Evolutionary conservation across 2,329 filamentous ascomycete species (phyloP), one percentile per base, ranked within the genome.

Genomic region (Aureobasidium sp.): DNA sequence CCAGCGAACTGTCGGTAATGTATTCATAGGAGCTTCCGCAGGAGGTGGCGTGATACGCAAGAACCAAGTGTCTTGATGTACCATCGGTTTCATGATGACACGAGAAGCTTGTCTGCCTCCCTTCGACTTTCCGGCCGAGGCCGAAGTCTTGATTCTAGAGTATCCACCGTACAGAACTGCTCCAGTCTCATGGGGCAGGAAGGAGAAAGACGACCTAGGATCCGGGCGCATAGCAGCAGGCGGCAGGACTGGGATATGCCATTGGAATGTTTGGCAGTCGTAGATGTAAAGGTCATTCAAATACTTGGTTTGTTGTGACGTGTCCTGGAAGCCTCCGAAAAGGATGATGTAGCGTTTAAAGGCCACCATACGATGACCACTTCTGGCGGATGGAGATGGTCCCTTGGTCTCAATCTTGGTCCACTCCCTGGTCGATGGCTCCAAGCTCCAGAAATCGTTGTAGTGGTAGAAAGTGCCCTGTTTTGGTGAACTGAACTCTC

Each of bases 401-500:
- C 89, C 89, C 77, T 86, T 87, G 2, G 81, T 82, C 73, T 99
- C 94, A 37, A 99, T 80, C 64, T 92, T 88, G 62, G 85, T 89
- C 94, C 94, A 99, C 77, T 99, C 94, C 68, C 91, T 82, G 8
- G 84, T 86, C 9, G 82, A 82, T 0, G 93, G 89, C 71, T 97
- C 92, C 47, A 97, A 82, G 54, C 88, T 83, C 93, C 94, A 99
- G 73, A 99, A 97, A 76, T 97, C 94, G 70, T 96, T 96, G 78
- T 99, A 99, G 75, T 99, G 94, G 74, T 99, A 97, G 71, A 99
- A 99, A 0, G 93, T 97, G 4, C 94, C 94, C 75, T 97, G 94
- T 73, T 97, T 97, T 2, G 94, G 94, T 31, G 88, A 93, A 62
- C 90, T 95, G 74, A 99, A 99, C 76, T 99, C 94, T 64, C 93